These are phyloP conservation scores for Infundibulicybe gibba DNA, from an alignment of 768 basidiomycete genomes.

Conservation along the genomic window DNA sequence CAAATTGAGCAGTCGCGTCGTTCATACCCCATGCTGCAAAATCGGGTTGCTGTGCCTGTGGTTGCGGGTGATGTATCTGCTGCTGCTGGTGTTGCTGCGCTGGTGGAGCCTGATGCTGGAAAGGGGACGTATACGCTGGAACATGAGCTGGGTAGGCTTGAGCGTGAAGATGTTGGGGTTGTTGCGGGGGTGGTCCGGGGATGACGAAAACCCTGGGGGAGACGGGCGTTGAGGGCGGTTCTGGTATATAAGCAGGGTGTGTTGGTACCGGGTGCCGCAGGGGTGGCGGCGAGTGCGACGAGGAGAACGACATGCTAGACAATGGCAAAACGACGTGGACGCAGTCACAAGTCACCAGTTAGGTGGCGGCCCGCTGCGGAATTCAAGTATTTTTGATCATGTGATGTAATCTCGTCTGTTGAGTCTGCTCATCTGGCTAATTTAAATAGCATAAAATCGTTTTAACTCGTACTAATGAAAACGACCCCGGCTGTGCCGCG, in stretches of 20 bases:
- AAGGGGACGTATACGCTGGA: slow-evolving; percentile 45
- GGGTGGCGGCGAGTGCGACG: slow-evolving; percentile 64
- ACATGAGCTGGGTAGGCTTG: slow-evolving; percentile 31
- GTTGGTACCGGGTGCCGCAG: slow-evolving; percentile 88
- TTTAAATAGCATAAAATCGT: too few relatives aligned
- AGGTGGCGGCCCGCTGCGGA: too few relatives aligned
- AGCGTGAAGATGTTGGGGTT: slow-evolving; percentile 20
- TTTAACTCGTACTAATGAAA: too few relatives aligned
- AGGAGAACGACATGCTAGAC: slow-evolving; percentile 22
- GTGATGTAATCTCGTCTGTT: too few relatives aligned
- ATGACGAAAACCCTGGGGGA: slow-evolving; percentile 70
- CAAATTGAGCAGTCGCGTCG: slow-evolving; percentile 91
- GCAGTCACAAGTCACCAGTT: too few relatives aligned
- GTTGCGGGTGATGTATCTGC: slow-evolving; percentile 11
- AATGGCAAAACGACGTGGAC: background rate
- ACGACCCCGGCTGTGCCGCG: too few relatives aligned
- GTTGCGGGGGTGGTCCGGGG: slow-evolving; percentile 36
- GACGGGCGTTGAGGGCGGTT: slow-evolving; percentile 71
- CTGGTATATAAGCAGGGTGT: slow-evolving; percentile 82
- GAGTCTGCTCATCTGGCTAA: too few relatives aligned
- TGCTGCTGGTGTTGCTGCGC: slow-evolving; percentile 24
- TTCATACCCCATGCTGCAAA: slow-evolving; percentile 84
- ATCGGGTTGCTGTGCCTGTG: slow-evolving; percentile 29
- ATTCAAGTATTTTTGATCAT: too few relatives aligned
- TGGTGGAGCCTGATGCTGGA: slow-evolving; percentile 36